Evolutionary conservation across 257 asterid genomes (phyloP), one percentile per base, ranked within the genome.

Genomic region (Jacaranda mimosifolia): DNA sequence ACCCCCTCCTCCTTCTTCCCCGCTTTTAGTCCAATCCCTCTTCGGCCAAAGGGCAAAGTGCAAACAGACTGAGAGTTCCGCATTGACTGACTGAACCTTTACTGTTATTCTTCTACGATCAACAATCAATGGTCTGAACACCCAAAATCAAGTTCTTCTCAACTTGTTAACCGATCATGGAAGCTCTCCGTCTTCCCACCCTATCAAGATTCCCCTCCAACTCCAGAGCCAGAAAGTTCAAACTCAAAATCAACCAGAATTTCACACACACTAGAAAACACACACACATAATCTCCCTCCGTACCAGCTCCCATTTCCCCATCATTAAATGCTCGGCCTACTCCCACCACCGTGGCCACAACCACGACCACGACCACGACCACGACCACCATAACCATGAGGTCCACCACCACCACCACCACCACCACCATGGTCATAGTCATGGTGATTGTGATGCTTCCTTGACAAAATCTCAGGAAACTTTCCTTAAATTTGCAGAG

Each of bases 381-480:
- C 81, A 77, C 45, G 68, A 83, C 3, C 75, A 78, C 49, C 79
- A 64, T 19, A 57, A 81, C 4, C 46, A 70, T 11, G n/a, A n/a
- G n/a, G n/a, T 59, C 35, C 65, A 82, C 15, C 68, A 83, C 9
- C 78, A 75, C 15, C 86, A 83, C 32, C 73, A 82, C 7, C 82
- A 82, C 17, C 71, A 81, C 0, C 81, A 86, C 1, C 83, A 84
- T 17, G 53, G 77, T 35, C 84, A 78, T 66, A 67, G 74, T 35
- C 77, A 79, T 19, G 84, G 82, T 4, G 92, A 73, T 38, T 45
- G 80, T 52, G 83, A 81, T 55, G 68, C 68, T 63, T 74, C 84
- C 81, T 81, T 90, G 48, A 93, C 97, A 17, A 87, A 85, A 77
- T 63, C 88, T 8, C 99, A 96, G 91, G 78, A 86, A 79, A 15